Base-by-base conservation (phyloP, 2,329 filamentous ascomycete genomes). In the Trichoderma sp. region DNA sequence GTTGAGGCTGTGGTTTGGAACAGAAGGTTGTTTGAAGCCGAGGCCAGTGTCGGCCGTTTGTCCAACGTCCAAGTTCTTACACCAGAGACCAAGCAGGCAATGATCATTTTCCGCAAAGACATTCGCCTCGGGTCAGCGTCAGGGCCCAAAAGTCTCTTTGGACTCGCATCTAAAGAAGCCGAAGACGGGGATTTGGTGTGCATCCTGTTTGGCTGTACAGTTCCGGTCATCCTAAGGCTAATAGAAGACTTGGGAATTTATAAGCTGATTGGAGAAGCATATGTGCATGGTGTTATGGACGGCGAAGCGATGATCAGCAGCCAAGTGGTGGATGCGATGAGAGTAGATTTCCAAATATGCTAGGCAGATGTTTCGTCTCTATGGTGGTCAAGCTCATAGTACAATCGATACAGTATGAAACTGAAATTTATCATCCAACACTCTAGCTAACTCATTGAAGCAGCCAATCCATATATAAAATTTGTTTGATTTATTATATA, bases 231-330 rank as follows among this genome's bases (percentile, higher is more conserved):
- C 14, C 14, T 71, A 4, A 59, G 69, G 21, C 69, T 32, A 1
- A 56, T 59, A n/a, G 16, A 52, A 26, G 43, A 39, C 34, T 49
- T 66, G 18, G 69, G 59, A 4, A 16, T 43, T 14, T 72, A 68
- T 37, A 56, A 59, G 11, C 49, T 69, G 10, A 21, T 72, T 3
- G 69, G 70, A 13, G 70, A 71, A 28, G 54, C 60, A 26, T 71
- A 72, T 49, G 66, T 72, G 32, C 71, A 70, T 34, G 70, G 69
- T 6, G 32, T 71, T 21, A 72, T 72, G 71, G 67, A 71, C 8
- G 68, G 71, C 2, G 70, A 72, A 43, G 32, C 59, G 34, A 64
- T 70, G 70, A 28, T 61, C 13, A 61, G 59, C n/a, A 21, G 24
- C 10, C 39, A 61, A 28, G 24, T 61, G 5, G 37, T 61, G 16